These are phyloP conservation scores for Ceratocystis colombiana DNA, from an alignment of 2,329 filamentous ascomycete species.

Conservation along the genomic window DNA sequence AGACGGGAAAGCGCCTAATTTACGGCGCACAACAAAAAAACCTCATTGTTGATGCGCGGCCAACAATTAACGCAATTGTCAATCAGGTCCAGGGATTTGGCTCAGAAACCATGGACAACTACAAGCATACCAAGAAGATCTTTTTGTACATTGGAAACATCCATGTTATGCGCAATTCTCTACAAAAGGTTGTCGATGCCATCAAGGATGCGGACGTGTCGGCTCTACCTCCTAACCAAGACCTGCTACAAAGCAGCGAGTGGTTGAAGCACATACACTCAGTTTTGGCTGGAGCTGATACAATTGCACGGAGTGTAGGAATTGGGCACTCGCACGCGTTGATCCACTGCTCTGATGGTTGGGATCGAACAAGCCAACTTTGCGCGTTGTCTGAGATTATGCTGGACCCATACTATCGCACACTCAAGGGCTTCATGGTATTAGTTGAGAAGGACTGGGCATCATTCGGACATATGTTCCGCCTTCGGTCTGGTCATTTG, in stretches of 20 bases:
- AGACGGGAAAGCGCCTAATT: constrained; percentile 53
- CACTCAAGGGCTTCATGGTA: constrained; percentile 86
- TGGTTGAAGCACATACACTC: constrained; percentile 86
- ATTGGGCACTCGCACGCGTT: constrained; percentile 89
- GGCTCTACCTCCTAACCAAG: constrained; percentile 67
- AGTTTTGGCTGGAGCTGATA: constrained; percentile 70
- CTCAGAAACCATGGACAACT: constrained; percentile 96
- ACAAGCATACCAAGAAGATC: constrained; percentile 80
- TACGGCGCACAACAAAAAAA: constrained; percentile 92
- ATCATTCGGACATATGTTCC: constrained; percentile 96
- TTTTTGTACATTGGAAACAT: constrained; percentile 98
- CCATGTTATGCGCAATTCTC: constrained; percentile 89
- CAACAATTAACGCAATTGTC: constrained; percentile 84
- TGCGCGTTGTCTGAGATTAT: constrained; percentile 86
- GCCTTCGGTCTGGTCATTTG: constrained; percentile 77
- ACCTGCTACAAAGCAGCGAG: constrained; percentile 68
- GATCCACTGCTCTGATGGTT: constrained; percentile 96
- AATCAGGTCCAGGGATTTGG: constrained; percentile 91
- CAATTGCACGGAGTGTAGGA: constrained; percentile 80
- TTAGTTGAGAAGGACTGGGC: constrained; percentile 96
- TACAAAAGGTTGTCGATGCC: constrained; percentile 75
- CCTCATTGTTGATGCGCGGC: constrained; percentile 88
- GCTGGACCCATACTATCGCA: constrained; percentile 90
- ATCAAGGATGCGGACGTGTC: constrained; percentile 88
- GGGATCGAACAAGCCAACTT: constrained; percentile 93